These are phyloP conservation scores for Leishmania martiniquensis DNA, from an alignment of 208 protist species.

Conservation along the genomic window DNA sequence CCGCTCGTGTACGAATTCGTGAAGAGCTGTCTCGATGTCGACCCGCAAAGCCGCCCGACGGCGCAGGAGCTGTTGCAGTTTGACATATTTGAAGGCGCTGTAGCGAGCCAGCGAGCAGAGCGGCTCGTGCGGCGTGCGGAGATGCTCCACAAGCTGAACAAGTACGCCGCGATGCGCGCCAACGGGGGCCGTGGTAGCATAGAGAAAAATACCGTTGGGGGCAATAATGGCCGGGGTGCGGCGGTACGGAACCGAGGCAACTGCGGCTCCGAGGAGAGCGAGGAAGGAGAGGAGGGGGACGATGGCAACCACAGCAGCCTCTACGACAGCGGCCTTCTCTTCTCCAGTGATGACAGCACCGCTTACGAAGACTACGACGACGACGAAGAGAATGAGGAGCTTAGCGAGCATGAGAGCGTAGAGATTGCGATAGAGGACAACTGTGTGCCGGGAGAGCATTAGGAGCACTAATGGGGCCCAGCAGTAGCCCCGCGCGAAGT, in stretches of 20 bases:
- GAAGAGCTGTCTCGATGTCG: constrained; percentile 70
- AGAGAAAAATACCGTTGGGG: not conserved
- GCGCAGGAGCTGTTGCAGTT: constrained; percentile 78
- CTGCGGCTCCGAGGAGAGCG: constrained; percentile 16
- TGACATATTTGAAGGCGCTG: constrained; percentile 68
- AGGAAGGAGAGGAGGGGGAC: not conserved
- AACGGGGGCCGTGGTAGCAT: constrained; percentile 17
- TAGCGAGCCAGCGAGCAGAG: constrained; percentile 55
- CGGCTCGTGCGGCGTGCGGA: constrained; percentile 63
- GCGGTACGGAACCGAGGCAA: not conserved
- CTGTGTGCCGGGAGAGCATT: not conserved
- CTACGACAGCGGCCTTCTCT: constrained; percentile 12
- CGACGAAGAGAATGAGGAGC: constrained; percentile 11
- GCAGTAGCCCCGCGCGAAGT: not conserved
- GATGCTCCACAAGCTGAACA: constrained; percentile 77
- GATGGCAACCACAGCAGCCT: constrained; percentile 17
- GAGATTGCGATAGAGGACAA: constrained; percentile 22
- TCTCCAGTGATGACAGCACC: constrained; percentile 4
- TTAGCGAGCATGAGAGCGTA: constrained; percentile 18
- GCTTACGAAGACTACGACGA: constrained; percentile 24
- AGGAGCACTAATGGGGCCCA: constrained; percentile 14
- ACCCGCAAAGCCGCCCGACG: constrained; percentile 67
- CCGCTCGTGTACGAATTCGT: constrained; percentile 82
- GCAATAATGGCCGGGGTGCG: not conserved
- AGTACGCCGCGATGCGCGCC: constrained; percentile 69